Base-by-base conservation (phyloP, 164 flowering plant genomes). In the Nymphaea colorata region DNA sequence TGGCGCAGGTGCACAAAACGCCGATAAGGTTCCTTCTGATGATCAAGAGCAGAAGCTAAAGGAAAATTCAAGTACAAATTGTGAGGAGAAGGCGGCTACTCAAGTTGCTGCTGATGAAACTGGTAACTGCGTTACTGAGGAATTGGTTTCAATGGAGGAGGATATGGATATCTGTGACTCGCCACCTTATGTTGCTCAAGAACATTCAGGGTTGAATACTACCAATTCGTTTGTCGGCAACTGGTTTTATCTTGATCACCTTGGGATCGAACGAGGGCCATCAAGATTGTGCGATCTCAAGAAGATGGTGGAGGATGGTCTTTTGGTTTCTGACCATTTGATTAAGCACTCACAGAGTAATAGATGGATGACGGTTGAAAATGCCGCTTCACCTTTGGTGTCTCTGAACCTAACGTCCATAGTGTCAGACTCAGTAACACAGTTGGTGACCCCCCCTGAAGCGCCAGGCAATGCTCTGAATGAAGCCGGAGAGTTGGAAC, bases 161-260 rank as follows among this genome's bases (percentile, higher is more conserved):
- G 99, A 95, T 69, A 95, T 95, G 99, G 99, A 95, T 79, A 92
- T 95, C 69, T 85, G 97, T 72, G 84, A 92, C 70, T 91, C 99
- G 3, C 99, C 99, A 10, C 98, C 98, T 0, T 96, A 95, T 83
- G 89, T 67, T 61, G 64, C 42, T 61, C 78, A 41, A 17, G 3
- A 61, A 6, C 18, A 12, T 10, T 12, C 64, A 61, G 64, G 64
- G n/a, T 10, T 41, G 36, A 51, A 3, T 51, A 51, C 57, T 15
- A 51, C 57, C 7, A 61, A 61, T 17, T 41, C 64, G 42, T 61
- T 61, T 61, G 42, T 63, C 0, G 96, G 97, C 59, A 85, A 88
- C 68, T 95, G 99, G 99, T 82, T 78, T 80, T 95, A 92, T 79
- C 82, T 95, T 60, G 98, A 95, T 80, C 81, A 92, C 75, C 74